These are phyloP conservation scores for Hypholoma sublateritium DNA, from an alignment of 768 basidiomycete genomes.

Conservation along the genomic window DNA sequence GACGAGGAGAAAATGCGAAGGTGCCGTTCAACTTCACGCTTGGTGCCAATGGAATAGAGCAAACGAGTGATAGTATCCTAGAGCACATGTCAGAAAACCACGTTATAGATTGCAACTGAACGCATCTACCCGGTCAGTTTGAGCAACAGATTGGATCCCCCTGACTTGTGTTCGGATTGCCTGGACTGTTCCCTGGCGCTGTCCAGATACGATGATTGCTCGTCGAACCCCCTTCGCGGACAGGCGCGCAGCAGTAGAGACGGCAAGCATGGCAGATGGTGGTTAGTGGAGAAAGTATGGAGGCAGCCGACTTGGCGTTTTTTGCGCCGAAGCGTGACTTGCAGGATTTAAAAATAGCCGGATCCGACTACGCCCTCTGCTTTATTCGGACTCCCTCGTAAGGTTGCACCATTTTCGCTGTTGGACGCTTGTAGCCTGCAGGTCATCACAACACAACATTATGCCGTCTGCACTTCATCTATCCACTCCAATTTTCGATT, in stretches of 20 bases:
- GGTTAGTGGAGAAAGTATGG: conserved; percentile 13
- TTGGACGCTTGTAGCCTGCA: too few relatives aligned
- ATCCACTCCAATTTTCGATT: not conserved
- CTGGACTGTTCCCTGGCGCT: conserved; percentile 43
- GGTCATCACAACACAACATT: too few relatives aligned
- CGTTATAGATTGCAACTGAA: too few relatives aligned
- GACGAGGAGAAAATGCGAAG: conserved; percentile 97
- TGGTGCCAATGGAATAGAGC: conserved; percentile 94
- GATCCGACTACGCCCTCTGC: conserved; percentile 15
- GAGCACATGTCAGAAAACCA: not conserved
- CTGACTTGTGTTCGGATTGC: conserved; percentile 41
- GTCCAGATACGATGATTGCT: conserved; percentile 48
- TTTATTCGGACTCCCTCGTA: conserved; percentile 13
- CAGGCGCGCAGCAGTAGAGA: conserved; percentile 33
- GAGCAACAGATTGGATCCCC: conserved; percentile 60
- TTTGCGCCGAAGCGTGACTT: conserved; percentile 24
- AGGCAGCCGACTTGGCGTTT: conserved; percentile 10
- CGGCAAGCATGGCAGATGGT: conserved; percentile 33
- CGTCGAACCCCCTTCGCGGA: conserved; percentile 39
- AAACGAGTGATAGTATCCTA: conserved; percentile 97
- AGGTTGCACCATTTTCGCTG: conserved; percentile 30
- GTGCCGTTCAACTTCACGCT: conserved; percentile 97
- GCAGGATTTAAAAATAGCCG: conserved; percentile 8
- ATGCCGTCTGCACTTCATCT: not conserved
- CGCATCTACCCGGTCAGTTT: conserved; percentile 64